Percentiles rank a stretch among this genome's conserved stretches.
phyloP scores from a whole-genome alignment of 2,329 filamentous ascomycete genomes.

The Aspergillus puulaauensis region DNA sequence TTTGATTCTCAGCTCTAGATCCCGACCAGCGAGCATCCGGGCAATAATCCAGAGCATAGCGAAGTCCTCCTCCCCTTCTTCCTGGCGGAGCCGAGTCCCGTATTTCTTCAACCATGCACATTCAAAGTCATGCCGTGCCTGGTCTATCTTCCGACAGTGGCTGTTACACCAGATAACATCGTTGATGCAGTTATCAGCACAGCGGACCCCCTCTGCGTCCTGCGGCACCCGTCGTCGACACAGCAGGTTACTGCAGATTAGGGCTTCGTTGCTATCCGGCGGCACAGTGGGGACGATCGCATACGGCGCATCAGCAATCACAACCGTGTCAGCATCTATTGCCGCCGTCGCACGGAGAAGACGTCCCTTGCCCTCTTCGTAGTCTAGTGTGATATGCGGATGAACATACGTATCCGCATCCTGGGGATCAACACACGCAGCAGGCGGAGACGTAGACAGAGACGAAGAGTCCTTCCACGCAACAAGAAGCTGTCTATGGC shows the following conservation, averaged over 20 bases:
- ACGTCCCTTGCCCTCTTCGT: not conserved
- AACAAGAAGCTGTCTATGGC: not conserved
- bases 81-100: not conserved
- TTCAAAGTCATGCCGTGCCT: not conserved
- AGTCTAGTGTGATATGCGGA: not conserved
- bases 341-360: not conserved
- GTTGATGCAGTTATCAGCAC: not conserved
- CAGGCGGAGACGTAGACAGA: not conserved
- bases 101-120: not conserved
- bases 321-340: not conserved
- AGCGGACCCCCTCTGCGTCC: not conserved
- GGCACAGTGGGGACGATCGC: not conserved
- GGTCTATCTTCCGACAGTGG: not conserved
- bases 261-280: not conserved
- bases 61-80: not conserved
- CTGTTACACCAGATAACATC: not conserved
- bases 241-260: constrained; percentile 2
- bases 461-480: not conserved
- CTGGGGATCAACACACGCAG: not conserved
- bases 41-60: constrained; percentile 2
- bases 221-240: not conserved
- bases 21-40: not conserved
- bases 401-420: not conserved
- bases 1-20: not conserved
- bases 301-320: constrained; percentile 3